phyloP scores from a whole-genome alignment of 371 early-diverging fungal species.

The Syncephalastrum sp. region DNA sequence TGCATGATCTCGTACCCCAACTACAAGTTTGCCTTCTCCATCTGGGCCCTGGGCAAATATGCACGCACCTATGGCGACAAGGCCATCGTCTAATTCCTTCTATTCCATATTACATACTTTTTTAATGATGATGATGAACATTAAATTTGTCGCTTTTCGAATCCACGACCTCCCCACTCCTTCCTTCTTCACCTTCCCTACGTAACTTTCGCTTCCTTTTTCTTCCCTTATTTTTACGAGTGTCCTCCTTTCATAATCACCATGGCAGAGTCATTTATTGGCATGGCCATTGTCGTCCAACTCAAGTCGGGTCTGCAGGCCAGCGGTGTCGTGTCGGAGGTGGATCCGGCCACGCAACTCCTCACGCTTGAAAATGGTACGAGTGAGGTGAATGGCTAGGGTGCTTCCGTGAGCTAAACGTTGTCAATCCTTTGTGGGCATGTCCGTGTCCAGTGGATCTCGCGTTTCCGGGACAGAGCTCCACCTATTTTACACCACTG shows the following conservation, averaged over 20 bases:
- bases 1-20: slow-evolving; percentile 95
- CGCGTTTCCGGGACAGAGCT: slow-evolving; percentile 32
- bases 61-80: slow-evolving; percentile 67
- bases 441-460: slow-evolving; percentile 23
- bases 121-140: too few species aligned
- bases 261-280: slow-evolving; percentile 62
- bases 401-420: not conserved
- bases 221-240: not conserved
- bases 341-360: slow-evolving; percentile 50
- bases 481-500: slow-evolving; percentile 30
- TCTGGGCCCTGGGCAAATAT: slow-evolving; percentile 95
- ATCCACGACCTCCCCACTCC: too few species aligned
- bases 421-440: slow-evolving; percentile 4
- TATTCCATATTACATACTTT: not conserved
- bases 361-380: slow-evolving; percentile 61
- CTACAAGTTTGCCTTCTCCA: slow-evolving; percentile 91
- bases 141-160: too few species aligned
- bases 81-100: slow-evolving; percentile 4
- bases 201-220: not conserved
- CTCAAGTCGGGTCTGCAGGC: slow-evolving; percentile 48
- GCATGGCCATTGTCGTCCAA: slow-evolving; percentile 46
- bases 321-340: slow-evolving; percentile 51
- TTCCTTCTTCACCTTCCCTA: too few species aligned
- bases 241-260: not conserved
- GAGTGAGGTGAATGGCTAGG: not conserved